Evolutionary conservation across 495 filamentous ascomycete species (phyloP), one percentile per base, ranked within the genome.

Genomic region (Penicillium lividum): DNA sequence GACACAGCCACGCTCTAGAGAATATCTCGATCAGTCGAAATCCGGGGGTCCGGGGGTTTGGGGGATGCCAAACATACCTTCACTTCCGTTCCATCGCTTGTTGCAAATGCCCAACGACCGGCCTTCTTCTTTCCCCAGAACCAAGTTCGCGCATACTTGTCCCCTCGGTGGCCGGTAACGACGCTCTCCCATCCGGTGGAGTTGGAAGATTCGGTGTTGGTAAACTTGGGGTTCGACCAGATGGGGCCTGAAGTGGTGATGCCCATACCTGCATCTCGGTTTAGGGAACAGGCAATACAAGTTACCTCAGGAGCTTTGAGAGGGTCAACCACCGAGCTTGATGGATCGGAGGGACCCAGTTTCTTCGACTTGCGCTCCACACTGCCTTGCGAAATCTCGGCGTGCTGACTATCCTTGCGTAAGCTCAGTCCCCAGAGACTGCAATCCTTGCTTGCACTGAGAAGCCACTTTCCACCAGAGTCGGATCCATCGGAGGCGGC

Each of bases 341-440:
- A 58, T 16, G 66, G 64, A 30, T 61, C 67, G 1, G 91, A 76
- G 38, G 91, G 78, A 5, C 90, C 90, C 27, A 83, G 73, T 64
- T 95, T 96, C 73, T 90, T 95, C 4, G 90, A 88, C 72, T 91
- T 96, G 62, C 87, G 89, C 48, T 86, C 83, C 33, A 94, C 78
- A 48, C 86, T 77, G 22, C 93, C 93, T 70, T 99, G 95, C 31
- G 92, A 97, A 9, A 99, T 74, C 69, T 98, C 94, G 5, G 90
- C 86, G 63, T 90, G 95, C 71, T 98, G 95, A 34, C 92, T 93
- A 70, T 99, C 94, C 57, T 91, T 88, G 36, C 95, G 88, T 60
- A 98, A 73, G 79, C 93, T 97, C 82, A 94, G 93, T 15, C 89
- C 93, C 93, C 95, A 97, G 11, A 98, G 77, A 73, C 90, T 95